phyloP scores from a whole-genome alignment of 306 rosid genomes.

The Begonia fuchsioides region DNA sequence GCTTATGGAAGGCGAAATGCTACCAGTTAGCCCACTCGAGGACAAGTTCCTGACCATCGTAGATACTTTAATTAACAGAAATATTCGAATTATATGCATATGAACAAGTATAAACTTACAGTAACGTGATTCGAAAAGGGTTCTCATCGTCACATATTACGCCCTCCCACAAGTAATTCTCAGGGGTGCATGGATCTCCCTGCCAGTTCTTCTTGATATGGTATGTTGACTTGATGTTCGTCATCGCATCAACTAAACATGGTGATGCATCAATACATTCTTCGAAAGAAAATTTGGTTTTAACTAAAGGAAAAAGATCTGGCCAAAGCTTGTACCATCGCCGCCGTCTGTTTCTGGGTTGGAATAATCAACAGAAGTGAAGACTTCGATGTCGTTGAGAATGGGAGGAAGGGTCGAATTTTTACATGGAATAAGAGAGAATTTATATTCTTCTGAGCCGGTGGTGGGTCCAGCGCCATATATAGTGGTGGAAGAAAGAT shows the following conservation, averaged over 20 bases:
- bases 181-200: conserved; percentile 34
- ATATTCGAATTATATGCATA: no score
- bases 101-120: conserved; percentile 14
- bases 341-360: conserved; percentile 2
- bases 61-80: background rate
- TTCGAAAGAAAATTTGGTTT: background rate
- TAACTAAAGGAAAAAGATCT: no score
- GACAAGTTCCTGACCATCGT: background rate
- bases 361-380: background rate
- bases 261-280: conserved; percentile 8
- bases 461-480: background rate
- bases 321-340: conserved; percentile 2
- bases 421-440: conserved; percentile 7
- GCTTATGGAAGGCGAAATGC: no score
- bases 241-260: no score
- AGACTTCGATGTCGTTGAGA: conserved; percentile 35
- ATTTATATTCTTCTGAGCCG: background rate
- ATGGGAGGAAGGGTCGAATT: conserved; percentile 27
- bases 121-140: conserved; percentile 26
- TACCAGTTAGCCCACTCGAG: background rate
- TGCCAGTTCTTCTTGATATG: conserved; percentile 22
- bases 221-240: conserved; percentile 23
- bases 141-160: no score
- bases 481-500: conserved; percentile 7
- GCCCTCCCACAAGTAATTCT: conserved; percentile 25